Evolutionary conservation across 345 rosid species (phyloP), one percentile per base, ranked within the genome.

Genomic region (Excoecaria cochinchinensis): DNA sequence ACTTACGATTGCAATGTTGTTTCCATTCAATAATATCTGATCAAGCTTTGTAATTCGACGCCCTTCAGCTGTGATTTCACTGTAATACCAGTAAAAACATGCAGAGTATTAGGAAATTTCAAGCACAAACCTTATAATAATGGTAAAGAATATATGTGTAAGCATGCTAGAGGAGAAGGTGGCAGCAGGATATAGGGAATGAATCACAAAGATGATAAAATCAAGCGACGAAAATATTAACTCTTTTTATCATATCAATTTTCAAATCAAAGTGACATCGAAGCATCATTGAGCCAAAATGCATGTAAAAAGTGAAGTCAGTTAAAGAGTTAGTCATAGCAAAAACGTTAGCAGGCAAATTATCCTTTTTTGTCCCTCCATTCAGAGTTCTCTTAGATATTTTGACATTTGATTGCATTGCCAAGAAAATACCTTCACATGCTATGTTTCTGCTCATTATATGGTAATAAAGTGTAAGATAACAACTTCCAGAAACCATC

Each of bases 31-130:
- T 75, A 96, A 79, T 77, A 96, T 96, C 82, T 93, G 97, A 85
- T 93, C 97, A 70, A 93, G 98, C 92, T 93, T 96, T 25, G 98
- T 92, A 55, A 93, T 88, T 75, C 98, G 82, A 70, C 91, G 85
- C 68, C 97, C 98, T 86, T 95, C 99, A 50, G 97, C 66, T 38
- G 99, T 88, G 75, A 96, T 89, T 85, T 93, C 99, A 79, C 99
- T 93, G 84, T 13, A 42, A 79, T 4, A 78, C 14, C 51, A 55
- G 67, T 3, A 65, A 12, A 65, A 12, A 69, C 6, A 74, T 79
- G 19, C 65, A 71, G 39, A 71, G 56, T 73, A 13, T 19, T 73
- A 74, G 22, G 53, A 66, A 66, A 31, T 25, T 47, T 19, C n/a
- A 15, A 7, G 59, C 44, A 60, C 42, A 59, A 55, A 15, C 25